Evolutionary conservation across 2,329 filamentous ascomycete genomes (phyloP).

Genomic region (Chaetomiaceae sp.): DNA sequence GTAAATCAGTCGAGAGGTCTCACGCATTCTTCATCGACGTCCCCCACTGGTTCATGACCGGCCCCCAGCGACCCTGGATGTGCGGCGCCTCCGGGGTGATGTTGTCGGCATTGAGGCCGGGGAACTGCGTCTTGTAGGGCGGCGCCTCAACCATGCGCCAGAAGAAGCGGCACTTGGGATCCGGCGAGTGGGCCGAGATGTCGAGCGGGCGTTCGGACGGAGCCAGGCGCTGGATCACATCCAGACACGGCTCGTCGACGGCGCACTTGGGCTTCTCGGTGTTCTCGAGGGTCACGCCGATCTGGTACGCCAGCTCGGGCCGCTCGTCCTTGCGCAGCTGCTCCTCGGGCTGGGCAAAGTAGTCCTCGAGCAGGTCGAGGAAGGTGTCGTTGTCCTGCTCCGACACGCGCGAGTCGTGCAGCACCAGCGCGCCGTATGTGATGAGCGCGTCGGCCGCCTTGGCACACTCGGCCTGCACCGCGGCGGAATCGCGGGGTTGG

Average conservation of each 20-base stretch:
- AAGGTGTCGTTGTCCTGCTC: conserved; percentile 52
- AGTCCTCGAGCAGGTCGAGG: conserved; percentile 59
- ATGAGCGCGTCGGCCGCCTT: conserved; percentile 53
- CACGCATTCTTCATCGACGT: conserved; percentile 56
- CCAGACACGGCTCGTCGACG: conserved; percentile 55
- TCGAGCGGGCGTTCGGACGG: conserved; percentile 54
- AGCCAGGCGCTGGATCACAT: conserved; percentile 50
- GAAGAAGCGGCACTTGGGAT: conserved; percentile 60
- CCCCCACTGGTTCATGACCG: conserved; percentile 54
- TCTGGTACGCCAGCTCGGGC: conserved; percentile 55
- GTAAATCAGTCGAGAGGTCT: conserved; percentile 26
- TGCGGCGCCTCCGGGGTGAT: conserved; percentile 46
- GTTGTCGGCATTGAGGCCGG: conserved; percentile 51
- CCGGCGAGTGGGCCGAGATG: conserved; percentile 50
- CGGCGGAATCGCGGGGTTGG: conserved; percentile 38
- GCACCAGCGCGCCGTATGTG: conserved; percentile 54
- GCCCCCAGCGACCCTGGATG: conserved; percentile 48
- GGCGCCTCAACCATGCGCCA: conserved; percentile 54
- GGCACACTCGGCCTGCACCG: conserved; percentile 46
- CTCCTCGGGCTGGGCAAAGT: conserved; percentile 53
- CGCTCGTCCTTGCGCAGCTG: conserved; percentile 48
- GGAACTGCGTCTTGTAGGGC: conserved; percentile 52
- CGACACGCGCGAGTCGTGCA: conserved; percentile 55
- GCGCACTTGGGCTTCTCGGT: conserved; percentile 61
- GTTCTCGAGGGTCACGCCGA: conserved; percentile 58